Base-by-base conservation (phyloP, 371 early-diverging fungal genomes). In the Chytridiales sp. region DNA sequence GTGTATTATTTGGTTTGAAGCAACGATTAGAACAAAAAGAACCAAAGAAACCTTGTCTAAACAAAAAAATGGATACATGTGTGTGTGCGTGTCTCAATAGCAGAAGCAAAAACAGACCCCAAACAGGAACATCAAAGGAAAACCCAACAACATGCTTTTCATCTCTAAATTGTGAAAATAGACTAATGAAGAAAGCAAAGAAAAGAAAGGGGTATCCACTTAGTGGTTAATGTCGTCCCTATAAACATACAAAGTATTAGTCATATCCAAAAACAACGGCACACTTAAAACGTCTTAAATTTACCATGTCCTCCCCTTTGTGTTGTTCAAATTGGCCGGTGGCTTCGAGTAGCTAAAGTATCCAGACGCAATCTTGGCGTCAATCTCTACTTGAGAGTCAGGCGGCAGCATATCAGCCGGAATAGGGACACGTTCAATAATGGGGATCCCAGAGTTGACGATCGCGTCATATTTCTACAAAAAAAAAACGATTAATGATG, bases 341-440 rank as follows among this genome's bases (percentile, higher is more conserved):
- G 56, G 42, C 0, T 38, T 27, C n/a, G 78, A 11, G 73, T 78
- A 80, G 1, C 90, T 88, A 68, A 95, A 95, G 77, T 96, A 96
- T 0, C 97, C 97, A 8, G 90, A 82, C 8, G 95, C 97, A 61
- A 96, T 87, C 78, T 96, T 96, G 56, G 97, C 97, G 62, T 94
- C 93, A 67, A 96, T 96, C 74, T 96, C 97, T 26, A 96, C 97
- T 76, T 87, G 80, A 17, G 93, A 90, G 58, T 95, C 96, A 15
- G 85, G 89, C 21, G 95, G 95, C 64, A 94, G 86, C 79, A 93
- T 67, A 36, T 90, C 90, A 27, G 86, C 89, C 0, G 97, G 97
- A 64, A 96, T 94, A 34, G 89, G 86, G 9, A 90, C 87, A 34
- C 97, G 89, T 60, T 94, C 93, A 30, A 91, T 36, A 64, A 96